Conservation (phyloP, 257 asterid species). For the Asclepias syriaca region DNA sequence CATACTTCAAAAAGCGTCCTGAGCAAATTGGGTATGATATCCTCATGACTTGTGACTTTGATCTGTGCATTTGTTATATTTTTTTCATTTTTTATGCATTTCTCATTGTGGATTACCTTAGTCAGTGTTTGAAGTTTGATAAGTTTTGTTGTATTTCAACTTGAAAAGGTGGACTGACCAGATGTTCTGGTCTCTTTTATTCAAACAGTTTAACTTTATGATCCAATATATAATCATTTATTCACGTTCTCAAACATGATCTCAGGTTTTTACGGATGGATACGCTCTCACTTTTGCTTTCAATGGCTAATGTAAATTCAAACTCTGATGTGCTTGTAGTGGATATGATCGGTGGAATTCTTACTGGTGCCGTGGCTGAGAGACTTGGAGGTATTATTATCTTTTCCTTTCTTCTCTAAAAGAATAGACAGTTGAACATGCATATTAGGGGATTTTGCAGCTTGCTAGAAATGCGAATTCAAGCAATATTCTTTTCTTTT, state of each 20-base stretch:
- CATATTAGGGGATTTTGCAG: background rate
- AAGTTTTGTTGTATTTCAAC: background rate
- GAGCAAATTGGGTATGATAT: conserved; percentile 77
- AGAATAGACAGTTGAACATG: background rate
- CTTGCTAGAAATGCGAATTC: background rate
- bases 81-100: background rate
- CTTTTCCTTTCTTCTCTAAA: background rate
- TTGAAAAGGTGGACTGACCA: background rate
- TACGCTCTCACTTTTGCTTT: conserved; percentile 73
- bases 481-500: background rate
- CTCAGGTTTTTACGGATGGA: conserved; percentile 89
- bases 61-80: background rate
- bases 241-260: conserved; percentile 1
- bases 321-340: conserved; percentile 77
- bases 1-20: conserved; percentile 87
- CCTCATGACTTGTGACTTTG: conserved; percentile 4
- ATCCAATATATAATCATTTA: background rate
- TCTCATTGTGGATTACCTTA: background rate
- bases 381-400: conserved; percentile 74
- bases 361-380: conserved; percentile 88
- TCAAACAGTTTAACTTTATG: background rate
- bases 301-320: conserved; percentile 77
- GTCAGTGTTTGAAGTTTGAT: background rate
- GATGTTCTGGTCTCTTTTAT: background rate
- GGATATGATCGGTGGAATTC: conserved; percentile 78